Evolutionary conservation across 345 rosid genomes (phyloP).

Genomic region (Eucalyptus victrix): DNA sequence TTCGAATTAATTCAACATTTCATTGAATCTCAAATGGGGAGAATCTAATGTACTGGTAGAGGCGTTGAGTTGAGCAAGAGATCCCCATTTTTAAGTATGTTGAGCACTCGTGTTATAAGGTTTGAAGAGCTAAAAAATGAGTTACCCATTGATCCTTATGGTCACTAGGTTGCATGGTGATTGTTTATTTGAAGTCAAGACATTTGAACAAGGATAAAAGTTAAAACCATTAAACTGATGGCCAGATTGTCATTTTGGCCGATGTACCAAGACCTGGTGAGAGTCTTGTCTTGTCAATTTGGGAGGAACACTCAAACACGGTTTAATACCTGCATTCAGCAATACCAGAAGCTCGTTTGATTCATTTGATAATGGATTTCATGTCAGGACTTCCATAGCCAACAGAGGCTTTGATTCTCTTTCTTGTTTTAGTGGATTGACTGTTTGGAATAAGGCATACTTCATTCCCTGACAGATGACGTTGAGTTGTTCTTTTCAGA

Average conservation of each 20-base stretch:
- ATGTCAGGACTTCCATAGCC: not conserved
- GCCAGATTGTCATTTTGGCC: not conserved
- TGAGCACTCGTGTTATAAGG: not conserved
- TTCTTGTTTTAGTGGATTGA: not conserved
- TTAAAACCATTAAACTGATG: not conserved
- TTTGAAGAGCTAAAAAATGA: not conserved
- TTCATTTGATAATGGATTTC: not conserved
- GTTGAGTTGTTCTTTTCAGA: not conserved
- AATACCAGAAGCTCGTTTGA: not conserved
- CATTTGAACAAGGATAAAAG: not conserved
- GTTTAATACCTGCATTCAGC: not conserved
- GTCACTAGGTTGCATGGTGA: not conserved
- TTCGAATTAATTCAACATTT: not conserved
- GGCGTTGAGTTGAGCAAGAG: not conserved
- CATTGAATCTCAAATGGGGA: not conserved
- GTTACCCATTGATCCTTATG: not conserved
- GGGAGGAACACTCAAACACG: not conserved
- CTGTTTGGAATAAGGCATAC: not conserved
- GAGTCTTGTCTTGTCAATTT: not conserved
- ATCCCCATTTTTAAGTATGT: not conserved
- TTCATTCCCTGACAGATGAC: not conserved
- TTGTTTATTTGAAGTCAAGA: not conserved
- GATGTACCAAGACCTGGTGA: not conserved
- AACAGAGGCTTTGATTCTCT: not conserved
- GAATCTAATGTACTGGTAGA: not conserved